These are phyloP conservation scores for Sugiyamaella paludigena DNA, from an alignment of 1,139 yeast genomes.

Conservation along the genomic window DNA sequence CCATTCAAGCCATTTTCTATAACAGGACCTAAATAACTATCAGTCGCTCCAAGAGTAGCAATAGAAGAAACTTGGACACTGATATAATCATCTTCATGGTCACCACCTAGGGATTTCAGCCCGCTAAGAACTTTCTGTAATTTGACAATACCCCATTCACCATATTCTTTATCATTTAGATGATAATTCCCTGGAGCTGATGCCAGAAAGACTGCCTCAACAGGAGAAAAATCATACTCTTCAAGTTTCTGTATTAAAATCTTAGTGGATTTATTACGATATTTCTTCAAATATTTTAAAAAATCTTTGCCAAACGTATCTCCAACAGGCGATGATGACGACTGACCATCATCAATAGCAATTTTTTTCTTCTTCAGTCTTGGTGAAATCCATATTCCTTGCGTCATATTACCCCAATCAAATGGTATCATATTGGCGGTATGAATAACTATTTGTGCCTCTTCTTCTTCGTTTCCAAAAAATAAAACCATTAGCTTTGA, in stretches of 20 bases:
- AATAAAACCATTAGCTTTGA: slow-evolving; percentile 38
- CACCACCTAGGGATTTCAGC: background rate
- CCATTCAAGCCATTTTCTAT: slow-evolving; percentile 26
- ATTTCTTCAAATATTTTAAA: slow-evolving; percentile 28
- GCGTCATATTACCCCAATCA: slow-evolving; percentile 38
- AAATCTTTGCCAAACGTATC: slow-evolving; percentile 31
- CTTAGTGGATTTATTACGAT: slow-evolving; percentile 20
- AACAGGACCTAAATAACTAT: slow-evolving; percentile 26
- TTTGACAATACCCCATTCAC: slow-evolving; percentile 30
- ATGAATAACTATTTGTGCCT: slow-evolving; percentile 34
- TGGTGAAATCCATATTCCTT: slow-evolving; percentile 36
- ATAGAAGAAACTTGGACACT: slow-evolving; percentile 36
- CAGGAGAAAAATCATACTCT: slow-evolving; percentile 31
- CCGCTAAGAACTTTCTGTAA: slow-evolving; percentile 17
- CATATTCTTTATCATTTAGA: slow-evolving; percentile 15
- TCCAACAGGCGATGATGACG: slow-evolving; percentile 4
- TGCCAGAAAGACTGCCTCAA: slow-evolving; percentile 32
- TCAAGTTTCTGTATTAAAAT: slow-evolving; percentile 19
- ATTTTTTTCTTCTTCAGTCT: slow-evolving; percentile 17
- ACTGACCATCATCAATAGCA: no score
- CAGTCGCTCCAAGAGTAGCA: slow-evolving; percentile 30
- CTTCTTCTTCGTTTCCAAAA: slow-evolving; percentile 19
- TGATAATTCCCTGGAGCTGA: slow-evolving; percentile 36
- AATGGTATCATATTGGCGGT: slow-evolving; percentile 37
- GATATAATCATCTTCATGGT: slow-evolving; percentile 19